These are phyloP conservation scores for Tremella mesenterica DNA, from an alignment of 768 basidiomycete genomes.

Conservation along the genomic window DNA sequence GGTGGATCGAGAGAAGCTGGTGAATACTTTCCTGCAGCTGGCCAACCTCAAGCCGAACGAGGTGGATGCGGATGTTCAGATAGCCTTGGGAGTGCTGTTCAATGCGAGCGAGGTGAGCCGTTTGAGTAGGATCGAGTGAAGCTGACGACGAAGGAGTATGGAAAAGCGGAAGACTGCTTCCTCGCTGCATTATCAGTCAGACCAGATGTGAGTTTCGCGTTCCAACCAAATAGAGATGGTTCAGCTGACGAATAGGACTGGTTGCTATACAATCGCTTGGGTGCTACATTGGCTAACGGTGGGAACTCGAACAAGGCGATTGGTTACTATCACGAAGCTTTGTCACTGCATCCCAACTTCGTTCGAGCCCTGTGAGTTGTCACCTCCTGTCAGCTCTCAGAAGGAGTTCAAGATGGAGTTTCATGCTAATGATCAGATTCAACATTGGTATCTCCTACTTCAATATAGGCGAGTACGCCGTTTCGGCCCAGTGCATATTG, in stretches of 20 bases:
- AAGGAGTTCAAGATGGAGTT: no score
- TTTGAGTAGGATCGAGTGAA: not conserved
- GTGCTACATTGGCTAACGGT: slow-evolving; percentile 88
- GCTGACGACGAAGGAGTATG: slow-evolving; percentile 55
- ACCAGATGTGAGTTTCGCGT: slow-evolving; percentile 58
- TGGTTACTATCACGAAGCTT: slow-evolving; percentile 69
- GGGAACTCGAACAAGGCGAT: slow-evolving; percentile 83
- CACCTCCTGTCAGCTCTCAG: no score
- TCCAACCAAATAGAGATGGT: slow-evolving; percentile 1
- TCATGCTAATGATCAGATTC: slow-evolving; percentile 55
- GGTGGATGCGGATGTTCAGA: slow-evolving; percentile 89
- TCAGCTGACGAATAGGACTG: slow-evolving; percentile 57
- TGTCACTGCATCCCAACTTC: slow-evolving; percentile 88
- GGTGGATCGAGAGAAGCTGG: slow-evolving; percentile 48
- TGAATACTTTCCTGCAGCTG: slow-evolving; percentile 72
- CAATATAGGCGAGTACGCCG: slow-evolving; percentile 71
- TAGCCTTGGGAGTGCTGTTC: slow-evolving; percentile 84
- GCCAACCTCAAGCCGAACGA: slow-evolving; percentile 56
- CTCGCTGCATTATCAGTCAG: slow-evolving; percentile 72
- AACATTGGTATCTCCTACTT: slow-evolving; percentile 89
- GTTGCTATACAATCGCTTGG: slow-evolving; percentile 86
- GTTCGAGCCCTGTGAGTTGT: slow-evolving; percentile 75
- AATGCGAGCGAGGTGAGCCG: slow-evolving; percentile 73
- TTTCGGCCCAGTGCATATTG: slow-evolving; percentile 76
- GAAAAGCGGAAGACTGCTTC: slow-evolving; percentile 91